phyloP scores from a whole-genome alignment of 345 rosid genomes.

The Brassica rapa region DNA sequence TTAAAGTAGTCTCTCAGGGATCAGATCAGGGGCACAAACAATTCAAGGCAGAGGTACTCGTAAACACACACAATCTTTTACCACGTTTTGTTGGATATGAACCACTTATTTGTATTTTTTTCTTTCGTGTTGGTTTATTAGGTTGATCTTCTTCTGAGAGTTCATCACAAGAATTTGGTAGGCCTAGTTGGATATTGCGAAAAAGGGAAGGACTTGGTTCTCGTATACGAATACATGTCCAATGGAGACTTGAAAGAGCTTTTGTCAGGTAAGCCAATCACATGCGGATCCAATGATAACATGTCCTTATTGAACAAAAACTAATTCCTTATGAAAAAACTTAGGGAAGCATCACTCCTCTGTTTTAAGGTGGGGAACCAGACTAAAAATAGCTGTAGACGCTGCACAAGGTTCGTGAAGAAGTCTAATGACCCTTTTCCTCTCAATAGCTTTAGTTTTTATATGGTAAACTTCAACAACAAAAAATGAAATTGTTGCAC shows the following conservation, averaged over 20 bases:
- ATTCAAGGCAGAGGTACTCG: conserved; percentile 24
- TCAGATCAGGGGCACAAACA: neutral
- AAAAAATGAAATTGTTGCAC: neutral
- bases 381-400: neutral
- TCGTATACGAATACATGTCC: conserved; percentile 59
- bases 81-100: neutral
- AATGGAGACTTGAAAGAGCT: conserved; percentile 40
- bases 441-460: neutral
- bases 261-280: neutral
- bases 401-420: conserved; percentile 4
- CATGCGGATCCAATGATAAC: neutral
- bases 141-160: conserved; percentile 1
- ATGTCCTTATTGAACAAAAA: neutral
- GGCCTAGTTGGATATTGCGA: conserved; percentile 53
- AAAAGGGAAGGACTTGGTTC: conserved; percentile 43
- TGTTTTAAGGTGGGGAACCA: conserved; percentile 3
- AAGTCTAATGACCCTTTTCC: neutral
- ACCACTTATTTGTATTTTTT: neutral
- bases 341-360: neutral
- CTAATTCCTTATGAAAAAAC: neutral
- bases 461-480: neutral
- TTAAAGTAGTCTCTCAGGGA: neutral
- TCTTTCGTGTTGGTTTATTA: neutral
- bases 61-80: neutral
- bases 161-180: conserved; percentile 34